Evolutionary conservation across 768 basidiomycete genomes (phyloP).

Genomic region (Chiua virens): DNA sequence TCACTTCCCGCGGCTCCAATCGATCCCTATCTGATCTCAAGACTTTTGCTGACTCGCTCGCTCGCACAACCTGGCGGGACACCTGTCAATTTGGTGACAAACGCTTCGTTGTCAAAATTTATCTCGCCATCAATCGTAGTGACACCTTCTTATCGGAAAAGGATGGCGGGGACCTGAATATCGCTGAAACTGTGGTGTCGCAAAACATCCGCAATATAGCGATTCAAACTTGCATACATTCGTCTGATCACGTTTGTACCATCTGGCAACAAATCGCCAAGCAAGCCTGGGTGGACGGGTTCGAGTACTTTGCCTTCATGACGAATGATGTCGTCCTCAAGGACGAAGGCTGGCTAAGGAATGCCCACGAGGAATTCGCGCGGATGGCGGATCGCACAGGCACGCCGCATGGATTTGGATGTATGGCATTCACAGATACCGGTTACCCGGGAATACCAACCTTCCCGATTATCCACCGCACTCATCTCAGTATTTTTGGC

Average conservation of each 20-base stretch:
- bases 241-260: slow-evolving; percentile 48
- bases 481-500: slow-evolving; percentile 54
- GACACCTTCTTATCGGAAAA: slow-evolving; percentile 39
- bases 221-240: slow-evolving; percentile 39
- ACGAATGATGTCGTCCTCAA: slow-evolving; percentile 54
- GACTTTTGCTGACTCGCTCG: slow-evolving; percentile 45
- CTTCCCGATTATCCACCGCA: slow-evolving; percentile 56
- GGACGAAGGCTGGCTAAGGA: slow-evolving; percentile 54
- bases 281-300: slow-evolving; percentile 46
- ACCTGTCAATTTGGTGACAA: slow-evolving; percentile 29
- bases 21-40: slow-evolving; percentile 44
- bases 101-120: slow-evolving; percentile 41
- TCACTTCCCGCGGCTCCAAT: slow-evolving; percentile 49
- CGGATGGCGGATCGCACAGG: slow-evolving; percentile 29
- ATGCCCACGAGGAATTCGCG: slow-evolving; percentile 39
- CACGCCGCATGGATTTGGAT: slow-evolving; percentile 50
- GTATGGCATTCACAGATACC: slow-evolving; percentile 55
- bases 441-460: slow-evolving; percentile 63
- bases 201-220: slow-evolving; percentile 39
- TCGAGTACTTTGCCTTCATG: slow-evolving; percentile 52
- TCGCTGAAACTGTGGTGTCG: slow-evolving; percentile 34
- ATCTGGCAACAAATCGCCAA: slow-evolving; percentile 54
- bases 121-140: slow-evolving; percentile 53
- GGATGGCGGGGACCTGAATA: slow-evolving; percentile 19
- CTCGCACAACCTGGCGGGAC: slow-evolving; percentile 48